phyloP scores from a whole-genome alignment of 768 basidiomycete species.

The Boletus coccyginus region DNA sequence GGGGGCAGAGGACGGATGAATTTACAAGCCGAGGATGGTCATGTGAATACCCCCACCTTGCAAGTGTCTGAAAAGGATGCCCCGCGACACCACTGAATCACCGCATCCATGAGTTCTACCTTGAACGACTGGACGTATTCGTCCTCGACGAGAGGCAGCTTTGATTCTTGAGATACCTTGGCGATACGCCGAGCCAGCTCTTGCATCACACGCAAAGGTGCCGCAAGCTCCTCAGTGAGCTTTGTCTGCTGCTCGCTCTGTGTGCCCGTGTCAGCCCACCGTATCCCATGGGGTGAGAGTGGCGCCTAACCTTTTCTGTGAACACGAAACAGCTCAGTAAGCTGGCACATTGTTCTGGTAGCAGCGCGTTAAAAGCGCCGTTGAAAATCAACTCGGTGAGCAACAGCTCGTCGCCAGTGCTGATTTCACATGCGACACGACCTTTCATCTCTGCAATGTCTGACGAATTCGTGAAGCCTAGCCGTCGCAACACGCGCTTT shows the following conservation, averaged over 20 bases:
- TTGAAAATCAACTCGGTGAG: conserved; percentile 98
- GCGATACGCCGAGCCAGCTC: conserved; percentile 94
- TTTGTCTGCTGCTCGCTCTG: conserved; percentile 85
- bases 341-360: conserved; percentile 90
- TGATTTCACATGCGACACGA: conserved; percentile 97
- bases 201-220: conserved; percentile 91
- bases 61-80: conserved; percentile 94
- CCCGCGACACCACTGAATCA: conserved; percentile 97
- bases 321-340: conserved; percentile 98
- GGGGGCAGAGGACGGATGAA: background rate
- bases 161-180: conserved; percentile 94
- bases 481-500: conserved; percentile 88
- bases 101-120: conserved; percentile 97
- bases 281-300: background rate
- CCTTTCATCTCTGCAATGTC: conserved; percentile 99
- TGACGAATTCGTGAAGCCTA: conserved; percentile 83
- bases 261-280: background rate
- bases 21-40: background rate
- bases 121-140: conserved; percentile 97
- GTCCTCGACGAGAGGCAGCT: conserved; percentile 84
- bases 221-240: conserved; percentile 90
- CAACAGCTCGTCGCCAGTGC: conserved; percentile 92
- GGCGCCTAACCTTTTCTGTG: conserved; percentile 76
- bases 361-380: conserved; percentile 87
- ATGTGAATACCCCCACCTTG: conserved; percentile 56